Conservation (phyloP, 176 grass and related monocot genomes). For the Carex kokanica region DNA sequence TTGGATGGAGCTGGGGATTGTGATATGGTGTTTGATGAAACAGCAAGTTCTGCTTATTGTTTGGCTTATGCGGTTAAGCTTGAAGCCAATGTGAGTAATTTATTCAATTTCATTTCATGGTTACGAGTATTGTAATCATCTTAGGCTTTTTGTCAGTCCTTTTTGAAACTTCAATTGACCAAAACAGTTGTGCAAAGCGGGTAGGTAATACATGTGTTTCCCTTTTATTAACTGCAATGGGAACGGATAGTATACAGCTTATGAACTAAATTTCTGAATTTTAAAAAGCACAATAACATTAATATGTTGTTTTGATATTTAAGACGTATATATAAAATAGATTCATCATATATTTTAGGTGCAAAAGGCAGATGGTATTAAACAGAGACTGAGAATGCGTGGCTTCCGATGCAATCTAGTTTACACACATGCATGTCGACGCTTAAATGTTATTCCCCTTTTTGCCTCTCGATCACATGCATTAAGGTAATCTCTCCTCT, state of each 20-base stretch:
- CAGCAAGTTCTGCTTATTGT: conserved; percentile 51
- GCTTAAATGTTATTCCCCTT: conserved; percentile 81
- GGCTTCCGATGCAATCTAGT: conserved; percentile 90
- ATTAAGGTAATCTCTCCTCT: conserved; percentile 41
- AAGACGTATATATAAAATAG: not conserved
- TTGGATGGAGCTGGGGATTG: conserved; percentile 45
- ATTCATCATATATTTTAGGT: conserved; percentile 36
- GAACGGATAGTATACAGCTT: not conserved
- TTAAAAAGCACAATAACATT: not conserved
- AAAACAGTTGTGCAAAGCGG: not conserved
- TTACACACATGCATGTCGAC: conserved; percentile 57
- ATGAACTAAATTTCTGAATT: not conserved
- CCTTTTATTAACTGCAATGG: not conserved
- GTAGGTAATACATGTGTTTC: not conserved
- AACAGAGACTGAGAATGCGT: conserved; percentile 72
- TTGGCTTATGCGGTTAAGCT: conserved; percentile 42
- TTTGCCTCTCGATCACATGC: conserved; percentile 63
- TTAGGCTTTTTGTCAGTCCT: not conserved
- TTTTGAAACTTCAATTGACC: not conserved
- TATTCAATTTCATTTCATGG: conserved; percentile 12
- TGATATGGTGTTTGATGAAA: conserved; percentile 37
- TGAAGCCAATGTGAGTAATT: conserved; percentile 34
- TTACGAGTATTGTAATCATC: not conserved
- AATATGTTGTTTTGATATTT: not conserved
- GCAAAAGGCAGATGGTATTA: conserved; percentile 60